phyloP scores from a whole-genome alignment of 2,329 filamentous ascomycete genomes.

The Colletotrichum cereale region DNA sequence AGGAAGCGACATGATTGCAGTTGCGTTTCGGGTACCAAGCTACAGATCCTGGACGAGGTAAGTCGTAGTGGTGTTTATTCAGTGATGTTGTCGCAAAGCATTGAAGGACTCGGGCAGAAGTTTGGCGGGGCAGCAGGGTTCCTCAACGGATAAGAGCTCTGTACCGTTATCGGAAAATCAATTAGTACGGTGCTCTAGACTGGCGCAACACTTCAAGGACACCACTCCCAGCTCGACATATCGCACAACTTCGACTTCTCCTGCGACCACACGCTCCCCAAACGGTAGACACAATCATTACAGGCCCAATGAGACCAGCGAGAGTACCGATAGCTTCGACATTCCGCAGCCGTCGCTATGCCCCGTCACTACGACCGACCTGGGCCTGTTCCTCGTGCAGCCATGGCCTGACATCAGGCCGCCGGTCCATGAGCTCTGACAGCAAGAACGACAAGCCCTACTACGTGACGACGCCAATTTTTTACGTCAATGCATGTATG shows the following conservation, averaged over 20 bases:
- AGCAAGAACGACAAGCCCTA: constrained; percentile 75
- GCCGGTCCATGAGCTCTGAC: constrained; percentile 46
- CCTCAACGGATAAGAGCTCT: constrained; percentile 33
- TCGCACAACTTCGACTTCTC: not conserved
- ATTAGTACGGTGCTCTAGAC: constrained; percentile 19
- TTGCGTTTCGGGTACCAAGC: not conserved
- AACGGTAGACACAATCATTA: not conserved
- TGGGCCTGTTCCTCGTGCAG: constrained; percentile 49
- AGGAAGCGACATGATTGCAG: constrained; percentile 50
- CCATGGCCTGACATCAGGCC: constrained; percentile 41
- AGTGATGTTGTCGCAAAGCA: constrained; percentile 18
- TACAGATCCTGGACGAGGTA: not conserved
- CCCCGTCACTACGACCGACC: constrained; percentile 32
- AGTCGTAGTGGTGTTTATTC: constrained; percentile 2
- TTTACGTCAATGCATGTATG: constrained; percentile 96
- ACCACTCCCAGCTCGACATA: not conserved
- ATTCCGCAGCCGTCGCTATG: constrained; percentile 11
- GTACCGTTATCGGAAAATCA: constrained; percentile 23
- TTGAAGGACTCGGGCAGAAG: constrained; percentile 21
- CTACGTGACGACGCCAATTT: constrained; percentile 97
- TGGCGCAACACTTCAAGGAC: constrained; percentile 1
- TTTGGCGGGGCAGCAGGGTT: constrained; percentile 29
- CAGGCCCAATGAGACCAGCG: constrained; percentile 27
- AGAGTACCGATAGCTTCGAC: constrained; percentile 27
- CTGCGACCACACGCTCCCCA: not conserved